phyloP scores from a whole-genome alignment of 2,329 filamentous ascomycete species.

The Fusarium longipes region DNA sequence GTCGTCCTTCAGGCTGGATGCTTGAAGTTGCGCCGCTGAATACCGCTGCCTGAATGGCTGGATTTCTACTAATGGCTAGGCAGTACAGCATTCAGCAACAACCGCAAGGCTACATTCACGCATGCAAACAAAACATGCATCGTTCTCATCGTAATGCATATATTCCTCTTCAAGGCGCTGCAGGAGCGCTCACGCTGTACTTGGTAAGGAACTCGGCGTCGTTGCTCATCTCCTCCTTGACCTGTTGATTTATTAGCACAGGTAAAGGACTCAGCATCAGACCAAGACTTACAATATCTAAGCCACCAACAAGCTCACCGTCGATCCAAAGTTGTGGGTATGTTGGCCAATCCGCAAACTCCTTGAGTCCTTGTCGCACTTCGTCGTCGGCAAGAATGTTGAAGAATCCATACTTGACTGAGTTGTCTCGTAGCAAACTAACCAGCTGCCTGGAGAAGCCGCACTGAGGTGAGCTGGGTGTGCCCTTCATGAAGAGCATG shows the following conservation, averaged over 20 bases:
- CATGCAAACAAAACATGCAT: conserved; percentile 17
- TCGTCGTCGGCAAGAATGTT: conserved; percentile 98
- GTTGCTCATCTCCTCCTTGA: conserved; percentile 91
- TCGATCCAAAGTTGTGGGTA: conserved; percentile 95
- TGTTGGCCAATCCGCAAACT: conserved; percentile 98
- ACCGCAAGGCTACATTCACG: conserved; percentile 15
- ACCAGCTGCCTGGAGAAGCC: conserved; percentile 95
- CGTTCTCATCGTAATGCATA: conserved; percentile 15
- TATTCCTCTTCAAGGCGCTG: conserved; percentile 50
- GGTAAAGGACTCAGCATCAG: neutral
- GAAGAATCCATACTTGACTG: conserved; percentile 98
- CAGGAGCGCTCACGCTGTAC: conserved; percentile 68
- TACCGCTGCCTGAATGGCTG: neutral
- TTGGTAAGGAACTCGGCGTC: conserved; percentile 84
- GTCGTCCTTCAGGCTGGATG: neutral
- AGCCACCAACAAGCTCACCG: conserved; percentile 89
- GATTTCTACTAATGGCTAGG: conserved; percentile 3
- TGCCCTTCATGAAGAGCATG: conserved; percentile 99
- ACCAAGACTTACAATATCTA: conserved; percentile 88
- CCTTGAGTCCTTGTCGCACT: conserved; percentile 94
- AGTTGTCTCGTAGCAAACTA: conserved; percentile 84
- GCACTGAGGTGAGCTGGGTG: conserved; percentile 85
- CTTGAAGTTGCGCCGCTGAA: conserved; percentile 10
- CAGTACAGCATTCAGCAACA: conserved; percentile 4
- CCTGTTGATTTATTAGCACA: conserved; percentile 61